A percentile compares a stretch with the other conserved stretches of the same genome.
These are phyloP conservation scores for Sodiomyces alkalinus DNA, from an alignment of 2,329 filamentous ascomycete genomes.

Conservation along the genomic window DNA sequence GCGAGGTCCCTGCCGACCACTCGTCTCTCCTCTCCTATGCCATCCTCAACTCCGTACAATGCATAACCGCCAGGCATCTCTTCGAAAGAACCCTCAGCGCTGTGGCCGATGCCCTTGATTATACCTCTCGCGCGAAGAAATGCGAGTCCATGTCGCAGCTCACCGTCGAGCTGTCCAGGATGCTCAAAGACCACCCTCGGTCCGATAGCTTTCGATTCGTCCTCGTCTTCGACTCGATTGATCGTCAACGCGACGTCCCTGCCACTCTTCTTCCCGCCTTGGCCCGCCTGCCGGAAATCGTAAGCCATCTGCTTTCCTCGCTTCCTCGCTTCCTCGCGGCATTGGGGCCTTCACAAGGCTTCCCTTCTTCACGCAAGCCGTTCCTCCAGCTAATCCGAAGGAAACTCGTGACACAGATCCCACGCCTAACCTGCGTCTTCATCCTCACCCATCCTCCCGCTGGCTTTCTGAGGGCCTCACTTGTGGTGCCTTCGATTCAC, in stretches of 20 bases:
- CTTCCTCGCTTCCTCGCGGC: conserved; percentile 5
- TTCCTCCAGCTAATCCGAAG: not conserved
- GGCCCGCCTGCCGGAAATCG: conserved; percentile 65
- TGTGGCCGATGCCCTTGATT: conserved; percentile 35
- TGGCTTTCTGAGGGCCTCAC: conserved; percentile 52
- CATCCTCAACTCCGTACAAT: conserved; percentile 56
- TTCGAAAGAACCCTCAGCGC: conserved; percentile 54
- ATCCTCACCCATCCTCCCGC: conserved; percentile 60
- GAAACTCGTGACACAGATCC: conserved; percentile 41
- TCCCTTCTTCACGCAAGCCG: conserved; percentile 1
- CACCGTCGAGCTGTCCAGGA: conserved; percentile 52
- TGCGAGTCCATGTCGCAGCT: conserved; percentile 75
- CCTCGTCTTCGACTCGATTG: conserved; percentile 76
- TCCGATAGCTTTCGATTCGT: conserved; percentile 46
- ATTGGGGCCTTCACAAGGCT: no score
- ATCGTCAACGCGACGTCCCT: conserved; percentile 67
- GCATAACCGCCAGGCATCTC: conserved; percentile 63
- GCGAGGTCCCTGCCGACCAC: conserved; percentile 21
- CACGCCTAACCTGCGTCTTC: conserved; percentile 61
- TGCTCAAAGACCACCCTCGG: conserved; percentile 33
- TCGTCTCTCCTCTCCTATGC: conserved; percentile 35
- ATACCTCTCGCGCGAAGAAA: conserved; percentile 35
- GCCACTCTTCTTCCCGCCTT: conserved; percentile 68
- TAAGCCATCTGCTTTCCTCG: conserved; percentile 33
- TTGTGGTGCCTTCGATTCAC: conserved; percentile 54